Conservation (phyloP, 352 stramenopile genomes). For the Phytopythium vexans region DNA sequence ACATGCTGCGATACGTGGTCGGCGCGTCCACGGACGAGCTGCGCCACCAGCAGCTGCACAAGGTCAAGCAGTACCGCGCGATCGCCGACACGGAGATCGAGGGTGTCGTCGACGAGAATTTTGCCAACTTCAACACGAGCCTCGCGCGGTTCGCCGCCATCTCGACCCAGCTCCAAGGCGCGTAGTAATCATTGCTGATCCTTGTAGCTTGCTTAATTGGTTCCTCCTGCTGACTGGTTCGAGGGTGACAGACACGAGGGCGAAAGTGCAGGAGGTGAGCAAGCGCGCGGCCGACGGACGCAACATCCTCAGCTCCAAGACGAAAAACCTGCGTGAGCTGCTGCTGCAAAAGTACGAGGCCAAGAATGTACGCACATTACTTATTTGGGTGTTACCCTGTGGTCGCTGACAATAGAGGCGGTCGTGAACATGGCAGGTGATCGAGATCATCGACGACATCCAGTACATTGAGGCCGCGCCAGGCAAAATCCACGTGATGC, state of each 20-base stretch:
- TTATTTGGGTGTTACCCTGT: not conserved
- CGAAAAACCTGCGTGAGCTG: conserved; percentile 76
- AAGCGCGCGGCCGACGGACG: conserved; percentile 74
- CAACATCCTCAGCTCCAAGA: conserved; percentile 80
- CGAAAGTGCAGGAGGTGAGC: conserved; percentile 63
- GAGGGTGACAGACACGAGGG: conserved; percentile 45
- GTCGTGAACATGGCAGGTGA: conserved; percentile 24
- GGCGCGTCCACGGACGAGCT: conserved; percentile 64
- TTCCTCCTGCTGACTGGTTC: not conserved
- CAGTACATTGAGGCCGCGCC: conserved; percentile 76
- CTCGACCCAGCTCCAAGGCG: conserved; percentile 76
- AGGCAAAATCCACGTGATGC: conserved; percentile 52
- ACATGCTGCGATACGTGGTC: conserved; percentile 80
- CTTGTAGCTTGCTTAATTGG: not conserved
- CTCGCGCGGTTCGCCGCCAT: conserved; percentile 76
- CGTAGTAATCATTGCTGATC: not conserved
- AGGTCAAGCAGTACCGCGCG: conserved; percentile 48
- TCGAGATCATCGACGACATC: conserved; percentile 84
- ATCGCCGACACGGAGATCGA: conserved; percentile 80
- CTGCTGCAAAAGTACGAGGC: conserved; percentile 80
- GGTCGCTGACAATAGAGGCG: not conserved
- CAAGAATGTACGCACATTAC: conserved; percentile 41
- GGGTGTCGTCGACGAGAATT: conserved; percentile 80
- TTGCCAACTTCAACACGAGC: conserved; percentile 83
- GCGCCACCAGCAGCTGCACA: conserved; percentile 63